Conservation (phyloP, 768 basidiomycete genomes). For the Baorangia bicolor region DNA sequence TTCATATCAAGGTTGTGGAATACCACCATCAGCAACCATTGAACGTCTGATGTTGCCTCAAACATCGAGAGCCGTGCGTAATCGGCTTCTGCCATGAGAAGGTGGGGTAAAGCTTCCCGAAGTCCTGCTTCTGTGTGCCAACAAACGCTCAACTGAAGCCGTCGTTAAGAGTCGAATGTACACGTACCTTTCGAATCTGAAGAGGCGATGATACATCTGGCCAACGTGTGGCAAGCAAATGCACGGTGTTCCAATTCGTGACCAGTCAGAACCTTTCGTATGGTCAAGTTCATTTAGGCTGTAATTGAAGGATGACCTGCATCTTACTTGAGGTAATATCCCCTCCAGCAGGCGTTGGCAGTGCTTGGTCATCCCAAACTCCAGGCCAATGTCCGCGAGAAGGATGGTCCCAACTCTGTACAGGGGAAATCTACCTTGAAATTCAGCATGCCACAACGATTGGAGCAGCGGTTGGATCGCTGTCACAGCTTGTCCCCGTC, state of each 20-base stretch:
- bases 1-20: conserved; percentile 66
- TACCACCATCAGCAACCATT: conserved; percentile 67
- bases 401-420: conserved; percentile 71
- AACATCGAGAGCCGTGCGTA: conserved; percentile 59
- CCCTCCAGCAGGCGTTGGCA: conserved; percentile 68
- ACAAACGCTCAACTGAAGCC: conserved; percentile 14
- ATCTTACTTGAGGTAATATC: conserved; percentile 73
- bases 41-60: conserved; percentile 61
- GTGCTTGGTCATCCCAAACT: conserved; percentile 72
- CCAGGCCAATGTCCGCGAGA: conserved; percentile 75
- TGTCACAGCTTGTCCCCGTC: conserved; percentile 59
- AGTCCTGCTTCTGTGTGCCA: conserved; percentile 36
- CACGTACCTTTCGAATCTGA: conserved; percentile 45
- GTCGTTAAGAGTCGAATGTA: background rate
- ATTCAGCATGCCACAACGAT: conserved; percentile 79
- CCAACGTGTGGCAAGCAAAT: conserved; percentile 69
- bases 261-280: conserved; percentile 62
- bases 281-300: background rate
- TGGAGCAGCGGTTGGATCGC: conserved; percentile 66
- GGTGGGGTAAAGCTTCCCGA: conserved; percentile 57
- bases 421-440: conserved; percentile 61
- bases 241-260: conserved; percentile 76
- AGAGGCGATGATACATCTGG: conserved; percentile 70
- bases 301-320: conserved; percentile 6
- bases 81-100: conserved; percentile 65